Conservation (phyloP, 345 rosid species). For the Linum tenue region DNA sequence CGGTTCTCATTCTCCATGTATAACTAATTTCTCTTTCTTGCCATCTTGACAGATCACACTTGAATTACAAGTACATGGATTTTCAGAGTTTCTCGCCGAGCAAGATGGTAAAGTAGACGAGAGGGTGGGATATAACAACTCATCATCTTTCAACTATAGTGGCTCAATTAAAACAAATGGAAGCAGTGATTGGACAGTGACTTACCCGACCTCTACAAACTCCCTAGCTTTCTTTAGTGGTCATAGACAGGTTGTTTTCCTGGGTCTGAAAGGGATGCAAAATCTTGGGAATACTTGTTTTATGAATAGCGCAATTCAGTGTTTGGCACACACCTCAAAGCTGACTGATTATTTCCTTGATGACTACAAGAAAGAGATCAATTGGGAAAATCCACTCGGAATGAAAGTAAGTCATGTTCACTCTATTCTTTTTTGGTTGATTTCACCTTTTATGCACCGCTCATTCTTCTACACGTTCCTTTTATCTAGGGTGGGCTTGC, state of each 20-base stretch:
- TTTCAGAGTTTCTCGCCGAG: background rate
- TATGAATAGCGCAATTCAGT: conserved; percentile 2
- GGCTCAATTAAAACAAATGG: background rate
- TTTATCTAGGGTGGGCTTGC: conserved; percentile 2
- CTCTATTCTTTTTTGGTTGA: background rate
- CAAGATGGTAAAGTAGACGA: background rate
- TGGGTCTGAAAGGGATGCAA: conserved; percentile 1
- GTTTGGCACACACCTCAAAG: conserved; percentile 1
- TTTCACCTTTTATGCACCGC: background rate
- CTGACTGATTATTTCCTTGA: background rate
- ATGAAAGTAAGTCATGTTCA: conserved; percentile 1
- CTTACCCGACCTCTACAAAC: background rate
- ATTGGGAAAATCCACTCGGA: conserved; percentile 3
- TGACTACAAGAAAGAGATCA: background rate
- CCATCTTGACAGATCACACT: background rate
- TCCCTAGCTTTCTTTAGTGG: background rate
- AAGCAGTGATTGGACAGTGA: background rate
- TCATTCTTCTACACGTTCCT: background rate
- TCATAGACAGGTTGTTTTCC: background rate
- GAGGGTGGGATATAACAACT: background rate
- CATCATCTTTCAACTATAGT: background rate
- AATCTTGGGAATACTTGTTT: conserved; percentile 6
- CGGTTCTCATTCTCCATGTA: background rate
- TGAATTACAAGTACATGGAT: conserved; percentile 1
- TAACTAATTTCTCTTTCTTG: background rate